Evolutionary conservation across 2,329 filamentous ascomycete genomes (phyloP), one percentile per base, ranked within the genome.

Genomic region (Emergomyces orientalis): DNA sequence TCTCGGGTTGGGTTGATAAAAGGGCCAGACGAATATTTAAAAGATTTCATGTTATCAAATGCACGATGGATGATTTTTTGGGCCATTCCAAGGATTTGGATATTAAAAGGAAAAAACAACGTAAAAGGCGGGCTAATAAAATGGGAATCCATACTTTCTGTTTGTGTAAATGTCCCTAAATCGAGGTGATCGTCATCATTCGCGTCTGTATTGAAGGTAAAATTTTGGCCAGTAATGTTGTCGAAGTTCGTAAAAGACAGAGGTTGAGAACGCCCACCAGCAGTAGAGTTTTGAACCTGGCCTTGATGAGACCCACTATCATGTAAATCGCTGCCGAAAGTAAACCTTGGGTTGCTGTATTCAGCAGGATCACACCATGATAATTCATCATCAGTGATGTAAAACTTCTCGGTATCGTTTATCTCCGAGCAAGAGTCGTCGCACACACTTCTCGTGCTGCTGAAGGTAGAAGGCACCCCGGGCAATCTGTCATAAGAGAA

Each of bases 131-230:
- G 51, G 39, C 49, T 41, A 58, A 65, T 45, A 52, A 64, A 64
- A 67, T 45, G 34, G 27, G 37, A n/a, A 56, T 63, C 34, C 65
- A 65, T 67, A 67, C 65, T 67, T 62, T 65, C 65, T 14, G 63
- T 63, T 45, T 67, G 64, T 59, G 63, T 63, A 32, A 63, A 63
- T 9, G 57, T 27, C 19, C 55, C 63, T 47, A 60, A 56, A 34
- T 37, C 43, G 37, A 62, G 61, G 25, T 59, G 17, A 13, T 63
- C 59, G 30, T 61, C 63, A 34, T 60, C 59, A n/a, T 61, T 34
- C 25, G 61, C 64, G 7, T 54, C 56, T 45, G 55, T n/a, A 8
- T 63, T 63, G 27, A 32, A 22, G 17, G 27, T 14, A 34, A 47
- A 19, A 22, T 3, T 47, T 34, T 34, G 17, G 25, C 41, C 25